Evolutionary conservation across 2,329 filamentous ascomycete species (phyloP), one percentile per base, ranked within the genome.

Genomic region (Blastomyces silverae): DNA sequence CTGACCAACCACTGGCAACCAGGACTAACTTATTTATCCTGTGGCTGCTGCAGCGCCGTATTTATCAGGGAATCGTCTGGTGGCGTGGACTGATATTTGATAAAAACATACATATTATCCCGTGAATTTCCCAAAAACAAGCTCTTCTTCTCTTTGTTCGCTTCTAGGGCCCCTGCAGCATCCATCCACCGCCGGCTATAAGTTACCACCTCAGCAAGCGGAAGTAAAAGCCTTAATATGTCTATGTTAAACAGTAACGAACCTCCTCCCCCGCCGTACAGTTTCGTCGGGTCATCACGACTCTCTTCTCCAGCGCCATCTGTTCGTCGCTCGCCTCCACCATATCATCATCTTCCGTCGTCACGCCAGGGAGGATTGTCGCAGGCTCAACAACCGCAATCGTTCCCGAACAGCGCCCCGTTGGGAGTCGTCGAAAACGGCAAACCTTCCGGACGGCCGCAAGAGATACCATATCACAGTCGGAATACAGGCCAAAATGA

Each of bases 261-360:
- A 1, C 44, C 42, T 22, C 58, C 58, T 48, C 58, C 58, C 22
- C 58, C 58, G 1, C 39, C 58, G 3, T 61, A 61, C 17, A 61
- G 58, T 15, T 61, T 61, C 25, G 58, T 61, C 8, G 58, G 58
- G 6, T 61, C 58, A 28, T 42, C 58, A 22, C 58, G 44, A 22
- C 42, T 42, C 39, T 61, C 58, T 48, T 50, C 58, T 48, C 39
- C 58, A 1, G 22, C 15, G 2, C 42, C 39, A 17, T 61, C 58
- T 34, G 58, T 50, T 50, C 28, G 25, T 34, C n/a, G 2, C n/a
- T 44, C 56, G n/a, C 56, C 31, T 28, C 58, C 44, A 48, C 17
- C 58, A 37, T 61, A 61, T 48, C 58, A 61, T 25, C 25, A 28
- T 56, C 1, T 28, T 17, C 39, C n/a, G 1, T 34, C 44, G 15